Conservation (phyloP, 352 stramenopile species). For the Phytopythium delawarense region DNA sequence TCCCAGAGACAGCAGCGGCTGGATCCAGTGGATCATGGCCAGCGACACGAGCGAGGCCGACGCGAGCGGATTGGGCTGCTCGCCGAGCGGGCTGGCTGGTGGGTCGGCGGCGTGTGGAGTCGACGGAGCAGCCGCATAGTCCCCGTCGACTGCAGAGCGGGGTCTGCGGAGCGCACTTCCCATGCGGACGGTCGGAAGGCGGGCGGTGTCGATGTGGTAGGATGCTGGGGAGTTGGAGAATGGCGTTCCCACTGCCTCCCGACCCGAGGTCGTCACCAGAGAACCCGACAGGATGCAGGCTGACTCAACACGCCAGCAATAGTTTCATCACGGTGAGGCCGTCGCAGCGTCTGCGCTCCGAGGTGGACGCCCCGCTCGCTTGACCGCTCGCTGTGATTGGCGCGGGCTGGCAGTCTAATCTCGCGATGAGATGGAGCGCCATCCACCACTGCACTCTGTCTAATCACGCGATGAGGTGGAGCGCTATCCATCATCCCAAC, state of each 20-base stretch:
- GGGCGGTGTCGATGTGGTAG: not conserved
- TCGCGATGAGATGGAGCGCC: not conserved
- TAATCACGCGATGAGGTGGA: too few relatives aligned
- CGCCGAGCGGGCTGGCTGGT: conserved; percentile 5
- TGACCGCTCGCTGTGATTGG: not conserved
- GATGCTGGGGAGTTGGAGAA: not conserved
- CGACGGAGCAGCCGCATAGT: not conserved
- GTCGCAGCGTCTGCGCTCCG: not conserved
- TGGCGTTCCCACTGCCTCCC: not conserved
- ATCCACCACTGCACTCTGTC: not conserved
- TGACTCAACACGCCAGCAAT: not conserved
- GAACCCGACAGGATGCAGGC: not conserved
- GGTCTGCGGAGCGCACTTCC: not conserved
- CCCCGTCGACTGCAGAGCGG: not conserved
- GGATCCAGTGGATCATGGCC: conserved; percentile 43
- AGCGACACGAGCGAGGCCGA: conserved; percentile 30
- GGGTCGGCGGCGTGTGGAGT: not conserved
- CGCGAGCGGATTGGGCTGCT: conserved; percentile 27
- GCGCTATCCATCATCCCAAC: too few relatives aligned
- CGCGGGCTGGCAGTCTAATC: not conserved
- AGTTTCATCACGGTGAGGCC: not conserved
- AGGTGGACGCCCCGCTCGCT: not conserved
- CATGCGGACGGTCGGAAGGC: not conserved
- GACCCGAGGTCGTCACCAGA: not conserved
- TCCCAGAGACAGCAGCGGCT: conserved; percentile 33